Evolutionary conservation across 2,329 filamentous ascomycete species (phyloP).

Genomic region (Aspergillus persii): DNA sequence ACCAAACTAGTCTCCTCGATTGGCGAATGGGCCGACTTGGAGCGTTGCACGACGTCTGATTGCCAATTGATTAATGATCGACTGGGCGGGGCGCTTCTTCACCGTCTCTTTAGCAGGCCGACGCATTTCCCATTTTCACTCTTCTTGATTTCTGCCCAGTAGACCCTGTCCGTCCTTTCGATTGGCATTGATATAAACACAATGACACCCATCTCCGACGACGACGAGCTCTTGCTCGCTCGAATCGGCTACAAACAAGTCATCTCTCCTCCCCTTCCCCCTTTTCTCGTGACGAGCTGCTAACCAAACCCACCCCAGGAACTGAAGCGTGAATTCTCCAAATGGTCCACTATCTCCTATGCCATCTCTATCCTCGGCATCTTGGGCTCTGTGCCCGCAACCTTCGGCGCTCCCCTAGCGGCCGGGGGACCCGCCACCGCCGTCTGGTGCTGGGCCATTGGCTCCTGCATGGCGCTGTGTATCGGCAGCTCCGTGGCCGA

Average conservation of each 20-base stretch:
- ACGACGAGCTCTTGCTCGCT: constrained; percentile 60
- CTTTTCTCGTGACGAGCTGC: neutral
- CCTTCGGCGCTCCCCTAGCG: constrained; percentile 57
- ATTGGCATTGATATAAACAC: neutral
- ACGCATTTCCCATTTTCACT: neutral
- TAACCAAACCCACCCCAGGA: constrained; percentile 44
- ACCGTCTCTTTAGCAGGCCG: constrained; percentile 12
- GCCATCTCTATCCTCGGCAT: constrained; percentile 65
- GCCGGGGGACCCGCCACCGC: constrained; percentile 62
- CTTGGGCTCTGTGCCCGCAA: constrained; percentile 64
- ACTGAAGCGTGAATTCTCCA: constrained; percentile 61
- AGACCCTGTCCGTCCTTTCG: neutral
- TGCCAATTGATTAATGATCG: neutral
- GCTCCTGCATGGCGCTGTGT: constrained; percentile 62
- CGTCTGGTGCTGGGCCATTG: constrained; percentile 65
- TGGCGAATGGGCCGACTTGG: neutral
- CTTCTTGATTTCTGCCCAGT: neutral
- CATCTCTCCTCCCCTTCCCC: constrained; percentile 3
- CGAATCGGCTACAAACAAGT: constrained; percentile 65
- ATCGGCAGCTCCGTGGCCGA: constrained; percentile 66
- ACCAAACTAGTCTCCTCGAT: neutral
- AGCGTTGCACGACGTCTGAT: neutral
- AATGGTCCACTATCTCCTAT: constrained; percentile 66
- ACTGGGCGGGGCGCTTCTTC: constrained; percentile 6
- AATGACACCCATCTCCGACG: constrained; percentile 50